Conservation (phyloP, 179 eudicot genomes). For the Silene vulgaris region DNA sequence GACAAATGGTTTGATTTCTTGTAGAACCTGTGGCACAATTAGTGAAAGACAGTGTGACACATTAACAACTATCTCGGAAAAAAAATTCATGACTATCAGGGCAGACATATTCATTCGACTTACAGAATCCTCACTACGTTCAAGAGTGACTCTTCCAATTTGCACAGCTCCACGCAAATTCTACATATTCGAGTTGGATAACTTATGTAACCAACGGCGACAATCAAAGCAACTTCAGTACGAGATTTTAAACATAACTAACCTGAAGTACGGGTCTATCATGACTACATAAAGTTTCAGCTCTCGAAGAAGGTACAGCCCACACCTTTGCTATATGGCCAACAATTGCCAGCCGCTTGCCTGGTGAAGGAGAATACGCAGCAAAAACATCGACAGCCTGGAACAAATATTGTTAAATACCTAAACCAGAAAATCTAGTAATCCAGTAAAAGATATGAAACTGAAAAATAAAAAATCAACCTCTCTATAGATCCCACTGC, state of each 20-base stretch:
- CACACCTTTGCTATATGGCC: conserved; percentile 61
- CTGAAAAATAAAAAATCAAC: conserved; percentile 30
- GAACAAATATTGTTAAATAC: not conserved
- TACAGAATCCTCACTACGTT: conserved; percentile 41
- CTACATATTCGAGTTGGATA: conserved; percentile 31
- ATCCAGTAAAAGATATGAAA: not conserved
- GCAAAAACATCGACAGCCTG: conserved; percentile 96
- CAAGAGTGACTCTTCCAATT: conserved; percentile 68
- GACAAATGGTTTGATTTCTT: conserved; percentile 58
- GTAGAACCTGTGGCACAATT: conserved; percentile 31
- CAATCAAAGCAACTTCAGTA: not conserved
- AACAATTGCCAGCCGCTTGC: conserved; percentile 42
- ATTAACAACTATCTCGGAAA: not conserved
- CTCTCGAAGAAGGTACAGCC: conserved; percentile 40
- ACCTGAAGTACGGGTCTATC: conserved; percentile 78
- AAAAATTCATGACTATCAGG: conserved; percentile 10
- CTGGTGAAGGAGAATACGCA: conserved; percentile 55
- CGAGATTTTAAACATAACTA: conserved; percentile 1
- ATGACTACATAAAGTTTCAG: conserved; percentile 46
- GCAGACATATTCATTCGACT: conserved; percentile 26
- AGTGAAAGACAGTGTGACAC: not conserved
- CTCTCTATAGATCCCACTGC: conserved; percentile 66
- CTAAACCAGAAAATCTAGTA: not conserved
- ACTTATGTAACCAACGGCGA: not conserved
- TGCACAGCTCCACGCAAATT: conserved; percentile 47